A percentile compares a stretch with the other conserved stretches of the same genome.
These are phyloP conservation scores for Microsporum ferrugineum DNA, from an alignment of 2,329 filamentous ascomycete genomes.

Conservation along the genomic window DNA sequence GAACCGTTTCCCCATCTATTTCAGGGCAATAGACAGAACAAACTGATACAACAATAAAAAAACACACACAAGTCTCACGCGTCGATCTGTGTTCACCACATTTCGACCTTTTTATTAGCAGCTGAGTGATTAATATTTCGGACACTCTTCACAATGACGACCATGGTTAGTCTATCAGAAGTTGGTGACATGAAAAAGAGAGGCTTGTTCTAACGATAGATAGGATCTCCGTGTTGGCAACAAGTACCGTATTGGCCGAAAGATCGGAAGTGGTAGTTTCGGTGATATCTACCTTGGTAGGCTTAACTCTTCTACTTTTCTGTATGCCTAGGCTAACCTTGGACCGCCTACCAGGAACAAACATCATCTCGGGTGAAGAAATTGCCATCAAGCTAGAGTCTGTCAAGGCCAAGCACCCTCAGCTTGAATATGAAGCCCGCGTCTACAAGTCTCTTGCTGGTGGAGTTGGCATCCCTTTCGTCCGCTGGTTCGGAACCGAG, in stretches of 20 bases:
- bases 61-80: not conserved
- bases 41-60: not conserved
- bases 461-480: constrained; percentile 94
- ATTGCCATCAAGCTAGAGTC: constrained; percentile 99
- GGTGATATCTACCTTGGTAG: constrained; percentile 88
- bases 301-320: too few species aligned
- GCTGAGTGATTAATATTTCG: not conserved
- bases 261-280: constrained; percentile 96
- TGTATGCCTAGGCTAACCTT: not conserved
- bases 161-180: constrained; percentile 43
- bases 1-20: not conserved
- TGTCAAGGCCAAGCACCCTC: constrained; percentile 98
- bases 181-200: not conserved
- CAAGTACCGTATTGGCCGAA: constrained; percentile 98
- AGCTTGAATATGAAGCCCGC: constrained; percentile 95
- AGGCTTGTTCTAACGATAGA: not conserved
- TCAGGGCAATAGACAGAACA: not conserved
- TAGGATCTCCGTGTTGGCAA: constrained; percentile 98
- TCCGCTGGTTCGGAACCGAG: constrained; percentile 98
- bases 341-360: constrained; percentile 54
- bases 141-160: constrained; percentile 42
- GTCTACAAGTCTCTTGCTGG: constrained; percentile 80
- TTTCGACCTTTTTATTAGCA: constrained; percentile 19
- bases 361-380: constrained; percentile 98
- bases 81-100: not conserved